Conservation (phyloP, 306 rosid genomes). For the Corylus heterophylla region DNA sequence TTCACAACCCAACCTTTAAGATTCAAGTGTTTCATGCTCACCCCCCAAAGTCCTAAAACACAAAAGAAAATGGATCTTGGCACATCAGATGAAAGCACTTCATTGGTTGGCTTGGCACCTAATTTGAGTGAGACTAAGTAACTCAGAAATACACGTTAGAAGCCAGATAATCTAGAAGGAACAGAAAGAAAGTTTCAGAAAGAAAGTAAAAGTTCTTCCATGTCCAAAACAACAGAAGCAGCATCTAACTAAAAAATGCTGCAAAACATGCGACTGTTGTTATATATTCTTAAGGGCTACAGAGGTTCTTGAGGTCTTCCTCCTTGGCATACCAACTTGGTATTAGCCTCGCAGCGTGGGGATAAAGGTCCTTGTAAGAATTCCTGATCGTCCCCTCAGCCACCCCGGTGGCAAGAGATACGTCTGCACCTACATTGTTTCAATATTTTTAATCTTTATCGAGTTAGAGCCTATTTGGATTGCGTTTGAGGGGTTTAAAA, state of each 20-base stretch:
- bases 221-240: not conserved
- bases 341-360: conserved; percentile 80
- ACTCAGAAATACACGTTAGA: not conserved
- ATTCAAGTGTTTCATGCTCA: not conserved
- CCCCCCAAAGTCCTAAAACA: not conserved
- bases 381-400: conserved; percentile 97
- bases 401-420: conserved; percentile 85
- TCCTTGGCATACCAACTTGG: conserved; percentile 89
- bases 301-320: conserved; percentile 76
- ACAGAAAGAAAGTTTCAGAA: not conserved
- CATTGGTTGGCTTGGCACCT: not conserved
- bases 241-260: not conserved
- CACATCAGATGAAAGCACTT: not conserved
- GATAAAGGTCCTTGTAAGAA: conserved; percentile 86
- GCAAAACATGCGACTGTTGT: not conserved
- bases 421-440: conserved; percentile 54
- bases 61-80: not conserved
- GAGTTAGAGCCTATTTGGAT: not conserved
- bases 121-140: not conserved
- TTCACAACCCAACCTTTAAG: not conserved
- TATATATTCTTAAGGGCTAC: conserved; percentile 73
- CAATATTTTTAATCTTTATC: not conserved
- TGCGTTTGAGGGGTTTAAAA: too few relatives aligned
- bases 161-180: not conserved
- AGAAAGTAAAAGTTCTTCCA: not conserved